Base-by-base conservation (phyloP, 495 filamentous ascomycete species). In the Xylaria venustula region DNA sequence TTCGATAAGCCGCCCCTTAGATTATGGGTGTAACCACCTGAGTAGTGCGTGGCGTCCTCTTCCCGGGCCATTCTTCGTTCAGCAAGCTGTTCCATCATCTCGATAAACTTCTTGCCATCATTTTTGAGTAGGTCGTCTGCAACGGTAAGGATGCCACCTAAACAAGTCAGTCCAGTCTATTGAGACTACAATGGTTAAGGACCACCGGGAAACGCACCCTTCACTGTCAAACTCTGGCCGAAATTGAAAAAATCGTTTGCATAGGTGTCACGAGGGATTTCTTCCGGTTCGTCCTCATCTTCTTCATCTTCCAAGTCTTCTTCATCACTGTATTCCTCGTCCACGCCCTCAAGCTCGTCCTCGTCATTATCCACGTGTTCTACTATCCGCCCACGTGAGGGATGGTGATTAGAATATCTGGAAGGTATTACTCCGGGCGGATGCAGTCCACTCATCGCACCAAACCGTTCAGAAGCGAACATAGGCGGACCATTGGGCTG, bases 1-100 rank as follows among this genome's bases (percentile, higher is more conserved):
- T 58, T 73, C 67, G 32, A 60, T 65, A 73, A 64, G 55, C 75
- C 71, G 52, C 76, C 75, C 58, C 80, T 80, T 41, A 69, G 60
- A 17, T 67, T 53, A 64, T 81, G 79, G 48, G 77, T 80, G 64
- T 90, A 89, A 50, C 81, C 84, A 63, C 88, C 85, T 61, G 80
- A 77, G 54, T 77, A 81, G 70, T 88, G 86, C 59, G 86, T 89
- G 67, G 88, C 87, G 15, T 91, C 90, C 71, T 97, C 92, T 76
- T 98, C 94, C 34, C 94, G 87, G 65, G 91, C 88, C 93, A 99
- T 97, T 64, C 94, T 87, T 59, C 93, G 89, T 76, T 99, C 95
- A 11, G 94, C 95, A 66, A 99, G 84, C 73, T 97, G 93, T 72
- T 99, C 94, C 95, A 99, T 99, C 94, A 99, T 98, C 74, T 99